Percentiles rank a stretch among this genome's conserved stretches.
Conservation (phyloP, 495 filamentous ascomycete genomes). For the Neurospora sp. region DNA sequence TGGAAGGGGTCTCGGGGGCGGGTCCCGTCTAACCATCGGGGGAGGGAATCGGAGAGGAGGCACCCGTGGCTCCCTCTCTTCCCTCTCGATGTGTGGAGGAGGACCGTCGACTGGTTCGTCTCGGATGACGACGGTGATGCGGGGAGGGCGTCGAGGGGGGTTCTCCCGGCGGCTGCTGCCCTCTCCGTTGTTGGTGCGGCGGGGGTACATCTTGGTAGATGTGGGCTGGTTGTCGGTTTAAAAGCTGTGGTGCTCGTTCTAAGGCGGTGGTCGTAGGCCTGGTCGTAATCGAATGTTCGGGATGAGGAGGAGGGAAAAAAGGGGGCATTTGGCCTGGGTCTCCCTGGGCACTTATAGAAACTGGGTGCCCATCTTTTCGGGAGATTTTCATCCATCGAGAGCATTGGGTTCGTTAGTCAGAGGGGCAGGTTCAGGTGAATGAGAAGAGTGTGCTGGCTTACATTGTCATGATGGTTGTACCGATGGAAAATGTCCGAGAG, state of each 20-base stretch:
- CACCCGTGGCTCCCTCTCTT: not conserved
- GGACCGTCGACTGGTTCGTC: not conserved
- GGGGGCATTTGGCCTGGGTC: not conserved
- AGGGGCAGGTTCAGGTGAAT: not conserved
- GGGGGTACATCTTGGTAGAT: not conserved
- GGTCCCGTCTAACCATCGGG: not conserved
- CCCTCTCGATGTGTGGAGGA: not conserved
- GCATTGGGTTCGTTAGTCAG: not conserved
- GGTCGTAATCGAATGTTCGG: not conserved
- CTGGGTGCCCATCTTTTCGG: not conserved
- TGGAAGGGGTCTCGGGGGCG: not conserved
- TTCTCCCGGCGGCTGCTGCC: not conserved
- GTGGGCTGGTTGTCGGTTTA: not conserved
- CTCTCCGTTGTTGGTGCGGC: not conserved
- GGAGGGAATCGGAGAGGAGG: not conserved
- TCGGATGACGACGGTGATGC: not conserved
- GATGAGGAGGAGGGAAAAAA: not conserved
- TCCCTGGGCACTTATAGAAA: not conserved
- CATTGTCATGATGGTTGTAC: not conserved
- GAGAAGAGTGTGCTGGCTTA: not conserved
- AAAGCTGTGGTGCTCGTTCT: not conserved
- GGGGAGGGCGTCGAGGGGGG: not conserved
- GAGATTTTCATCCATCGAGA: not conserved
- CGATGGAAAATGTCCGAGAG: not conserved
- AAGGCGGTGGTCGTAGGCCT: not conserved